Evolutionary conservation across 2,329 filamentous ascomycete species (phyloP).

Genomic region (Aspergillus udagawae): DNA sequence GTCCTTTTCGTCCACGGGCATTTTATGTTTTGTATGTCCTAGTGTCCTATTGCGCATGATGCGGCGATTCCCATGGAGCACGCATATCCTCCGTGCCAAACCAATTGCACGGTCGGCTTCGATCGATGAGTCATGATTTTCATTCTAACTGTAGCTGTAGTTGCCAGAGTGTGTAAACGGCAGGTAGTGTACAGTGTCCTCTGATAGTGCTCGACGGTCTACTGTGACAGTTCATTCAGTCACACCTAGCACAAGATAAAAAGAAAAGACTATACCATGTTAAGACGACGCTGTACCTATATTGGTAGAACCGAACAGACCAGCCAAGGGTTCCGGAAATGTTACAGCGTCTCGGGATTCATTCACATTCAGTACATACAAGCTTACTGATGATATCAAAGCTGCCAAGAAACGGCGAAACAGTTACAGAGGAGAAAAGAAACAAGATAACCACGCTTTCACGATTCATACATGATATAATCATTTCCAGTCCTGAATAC

Average conservation of each 20-base stretch:
- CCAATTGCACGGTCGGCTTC: conserved; percentile 31
- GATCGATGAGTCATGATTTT: conserved; percentile 14
- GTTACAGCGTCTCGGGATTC: neutral
- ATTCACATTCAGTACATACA: neutral
- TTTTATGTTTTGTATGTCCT: conserved; percentile 6
- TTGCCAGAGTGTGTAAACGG: neutral
- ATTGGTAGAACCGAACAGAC: conserved; percentile 11
- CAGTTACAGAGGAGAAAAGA: conserved; percentile 5
- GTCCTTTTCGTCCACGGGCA: conserved; percentile 18
- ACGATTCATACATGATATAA: conserved; percentile 4
- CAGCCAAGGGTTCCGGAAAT: conserved; percentile 6
- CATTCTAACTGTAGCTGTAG: neutral
- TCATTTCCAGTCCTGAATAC: neutral
- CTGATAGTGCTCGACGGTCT: neutral
- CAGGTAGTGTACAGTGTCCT: neutral
- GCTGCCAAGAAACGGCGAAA: neutral
- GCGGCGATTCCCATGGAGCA: conserved; percentile 34
- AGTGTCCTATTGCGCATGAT: conserved; percentile 23
- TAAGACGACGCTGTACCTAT: conserved; percentile 25
- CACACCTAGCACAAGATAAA: neutral
- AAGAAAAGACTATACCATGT: conserved; percentile 20
- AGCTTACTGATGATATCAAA: neutral
- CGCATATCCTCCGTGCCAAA: conserved; percentile 21
- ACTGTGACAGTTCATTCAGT: conserved; percentile 3
- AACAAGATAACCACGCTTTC: conserved; percentile 11